Evolutionary conservation across 768 basidiomycete genomes (phyloP).

Genomic region (Suillus placidus): DNA sequence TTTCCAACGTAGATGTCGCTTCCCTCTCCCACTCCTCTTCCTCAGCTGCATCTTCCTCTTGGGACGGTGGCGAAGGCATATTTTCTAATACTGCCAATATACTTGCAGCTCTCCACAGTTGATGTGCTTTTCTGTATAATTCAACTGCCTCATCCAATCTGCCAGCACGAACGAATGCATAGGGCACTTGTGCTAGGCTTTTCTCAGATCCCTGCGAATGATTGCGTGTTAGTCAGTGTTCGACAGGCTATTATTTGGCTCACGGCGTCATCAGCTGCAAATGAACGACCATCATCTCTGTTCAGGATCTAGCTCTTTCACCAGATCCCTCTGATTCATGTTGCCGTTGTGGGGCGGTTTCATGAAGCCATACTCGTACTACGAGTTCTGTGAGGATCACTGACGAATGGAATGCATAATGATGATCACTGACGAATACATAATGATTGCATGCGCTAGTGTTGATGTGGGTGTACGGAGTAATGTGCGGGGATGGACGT

Average conservation of each 20-base stretch:
- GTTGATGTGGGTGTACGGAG: conserved; percentile 81
- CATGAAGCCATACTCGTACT: conserved; percentile 85
- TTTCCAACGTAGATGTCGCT: conserved; percentile 57
- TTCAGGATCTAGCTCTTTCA: conserved; percentile 79
- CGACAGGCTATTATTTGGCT: conserved; percentile 25
- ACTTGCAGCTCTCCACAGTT: conserved; percentile 91
- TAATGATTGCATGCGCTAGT: conserved; percentile 72
- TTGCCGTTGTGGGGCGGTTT: conserved; percentile 61
- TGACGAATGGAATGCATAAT: no score
- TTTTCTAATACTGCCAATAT: conserved; percentile 54
- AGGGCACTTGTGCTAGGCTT: conserved; percentile 73
- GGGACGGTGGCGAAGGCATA: conserved; percentile 36
- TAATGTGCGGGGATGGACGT: conserved; percentile 54
- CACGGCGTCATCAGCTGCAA: conserved; percentile 81
- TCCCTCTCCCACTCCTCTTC: conserved; percentile 70
- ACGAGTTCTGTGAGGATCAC: conserved; percentile 74
- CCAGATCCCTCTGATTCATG: conserved; percentile 52
- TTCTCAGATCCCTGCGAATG: conserved; percentile 73
- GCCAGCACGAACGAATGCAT: conserved; percentile 81
- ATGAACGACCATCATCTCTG: conserved; percentile 53
- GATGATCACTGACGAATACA: no score
- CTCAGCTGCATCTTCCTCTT: conserved; percentile 39
- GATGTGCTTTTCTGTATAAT: conserved; percentile 79
- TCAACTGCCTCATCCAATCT: conserved; percentile 82
- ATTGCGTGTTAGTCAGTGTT: neutral